phyloP scores from a whole-genome alignment of 2,329 filamentous ascomycete species.

The Emmonsia crescens region DNA sequence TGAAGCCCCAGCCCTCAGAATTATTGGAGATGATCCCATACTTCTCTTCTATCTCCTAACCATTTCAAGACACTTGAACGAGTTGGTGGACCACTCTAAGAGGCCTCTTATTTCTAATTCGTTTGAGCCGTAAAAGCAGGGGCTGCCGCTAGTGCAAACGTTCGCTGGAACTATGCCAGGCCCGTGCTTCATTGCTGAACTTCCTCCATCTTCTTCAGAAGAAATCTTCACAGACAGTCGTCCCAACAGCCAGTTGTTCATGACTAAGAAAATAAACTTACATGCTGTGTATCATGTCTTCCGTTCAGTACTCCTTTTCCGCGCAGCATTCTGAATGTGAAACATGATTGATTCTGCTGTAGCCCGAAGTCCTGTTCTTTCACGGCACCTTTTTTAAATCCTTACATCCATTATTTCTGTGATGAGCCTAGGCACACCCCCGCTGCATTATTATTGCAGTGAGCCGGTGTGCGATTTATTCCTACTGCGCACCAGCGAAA shows the following conservation, averaged over 20 bases:
- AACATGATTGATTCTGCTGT: not conserved
- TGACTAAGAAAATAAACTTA: not conserved
- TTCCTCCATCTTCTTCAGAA: not conserved
- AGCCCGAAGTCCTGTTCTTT: not conserved
- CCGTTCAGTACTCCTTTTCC: not conserved
- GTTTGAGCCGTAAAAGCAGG: not conserved
- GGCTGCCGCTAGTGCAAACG: not conserved
- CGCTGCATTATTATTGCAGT: not conserved
- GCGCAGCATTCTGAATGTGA: not conserved
- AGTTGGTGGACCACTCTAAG: not conserved
- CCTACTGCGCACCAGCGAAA: not conserved
- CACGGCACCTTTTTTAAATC: no score
- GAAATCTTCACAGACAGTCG: not conserved
- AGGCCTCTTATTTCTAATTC: not conserved
- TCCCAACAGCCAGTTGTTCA: not conserved
- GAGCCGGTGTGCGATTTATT: not conserved
- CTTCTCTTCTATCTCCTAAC: not conserved
- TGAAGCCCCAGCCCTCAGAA: not conserved
- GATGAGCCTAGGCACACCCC: not conserved
- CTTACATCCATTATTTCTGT: not conserved
- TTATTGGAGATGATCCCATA: not conserved
- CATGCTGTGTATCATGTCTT: not conserved
- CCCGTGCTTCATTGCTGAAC: not conserved
- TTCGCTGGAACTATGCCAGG: not conserved
- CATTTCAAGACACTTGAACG: not conserved